Conservation (phyloP, 331 rosid species). For the Acacia concinna region DNA sequence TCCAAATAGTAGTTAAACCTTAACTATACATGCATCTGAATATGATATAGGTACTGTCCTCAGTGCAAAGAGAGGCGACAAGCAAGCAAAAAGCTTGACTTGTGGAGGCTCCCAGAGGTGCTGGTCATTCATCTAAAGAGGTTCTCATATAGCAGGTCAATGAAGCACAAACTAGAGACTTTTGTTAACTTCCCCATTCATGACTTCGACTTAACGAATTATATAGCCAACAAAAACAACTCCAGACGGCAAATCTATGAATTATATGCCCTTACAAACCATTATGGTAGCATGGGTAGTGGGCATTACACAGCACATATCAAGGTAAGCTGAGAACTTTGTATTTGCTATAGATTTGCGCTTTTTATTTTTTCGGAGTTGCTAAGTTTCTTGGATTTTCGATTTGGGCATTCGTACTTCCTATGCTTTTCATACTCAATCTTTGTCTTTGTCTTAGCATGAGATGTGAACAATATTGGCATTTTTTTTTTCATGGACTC, state of each 20-base stretch:
- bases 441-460: not conserved
- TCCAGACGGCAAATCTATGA: constrained; percentile 76
- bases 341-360: constrained; percentile 18
- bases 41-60: constrained; percentile 80
- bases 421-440: not conserved
- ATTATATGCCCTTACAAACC: constrained; percentile 89
- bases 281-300: constrained; percentile 97
- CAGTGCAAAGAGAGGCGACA: constrained; percentile 90
- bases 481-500: not conserved
- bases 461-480: not conserved
- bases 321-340: constrained; percentile 55
- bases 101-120: constrained; percentile 98
- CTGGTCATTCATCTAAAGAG: constrained; percentile 93
- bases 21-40: constrained; percentile 22
- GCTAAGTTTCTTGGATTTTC: not conserved
- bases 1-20: constrained; percentile 14
- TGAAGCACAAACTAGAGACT: constrained; percentile 96
- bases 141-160: constrained; percentile 96
- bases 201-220: constrained; percentile 85
- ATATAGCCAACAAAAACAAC: constrained; percentile 84
- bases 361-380: not conserved
- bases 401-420: not conserved
- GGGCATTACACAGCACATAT: constrained; percentile 98
- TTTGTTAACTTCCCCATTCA: constrained; percentile 91
- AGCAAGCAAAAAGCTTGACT: constrained; percentile 97